Conservation (phyloP, 495 filamentous ascomycete species). For the Tuber microsphaerosporum region DNA sequence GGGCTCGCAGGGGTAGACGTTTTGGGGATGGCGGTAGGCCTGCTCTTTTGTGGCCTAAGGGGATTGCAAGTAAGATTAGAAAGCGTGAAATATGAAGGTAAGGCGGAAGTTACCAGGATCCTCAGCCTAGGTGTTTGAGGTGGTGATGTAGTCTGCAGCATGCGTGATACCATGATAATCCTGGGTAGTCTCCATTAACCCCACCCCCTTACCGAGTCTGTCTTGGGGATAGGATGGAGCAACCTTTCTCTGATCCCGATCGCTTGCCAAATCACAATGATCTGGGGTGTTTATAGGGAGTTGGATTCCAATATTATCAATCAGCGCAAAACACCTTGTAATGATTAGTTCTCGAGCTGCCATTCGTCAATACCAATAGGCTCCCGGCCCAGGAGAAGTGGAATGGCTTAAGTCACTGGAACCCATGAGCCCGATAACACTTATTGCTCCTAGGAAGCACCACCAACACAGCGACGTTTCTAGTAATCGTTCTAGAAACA, state of each 20-base stretch:
- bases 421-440: constrained; percentile 48
- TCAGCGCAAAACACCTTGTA: constrained; percentile 53
- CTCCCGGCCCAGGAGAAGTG: neutral
- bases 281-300: constrained; percentile 57
- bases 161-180: constrained; percentile 61
- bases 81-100: neutral
- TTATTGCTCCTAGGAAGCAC: constrained; percentile 49
- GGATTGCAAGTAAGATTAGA: neutral
- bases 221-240: neutral
- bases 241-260: constrained; percentile 49
- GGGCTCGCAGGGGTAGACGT: constrained; percentile 55
- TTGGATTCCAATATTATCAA: constrained; percentile 56
- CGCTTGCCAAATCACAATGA: constrained; percentile 58
- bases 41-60: constrained; percentile 46
- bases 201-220: neutral
- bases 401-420: constrained; percentile 29
- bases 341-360: constrained; percentile 54
- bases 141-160: constrained; percentile 50
- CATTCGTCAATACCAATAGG: constrained; percentile 12
- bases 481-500: constrained; percentile 48
- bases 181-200: constrained; percentile 22
- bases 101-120: constrained; percentile 43
- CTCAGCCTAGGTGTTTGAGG: constrained; percentile 44
- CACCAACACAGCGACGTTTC: constrained; percentile 45
- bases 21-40: constrained; percentile 59